These are phyloP conservation scores for Alternaria gaisen DNA, from an alignment of 2,329 filamentous ascomycete species.

Conservation along the genomic window DNA sequence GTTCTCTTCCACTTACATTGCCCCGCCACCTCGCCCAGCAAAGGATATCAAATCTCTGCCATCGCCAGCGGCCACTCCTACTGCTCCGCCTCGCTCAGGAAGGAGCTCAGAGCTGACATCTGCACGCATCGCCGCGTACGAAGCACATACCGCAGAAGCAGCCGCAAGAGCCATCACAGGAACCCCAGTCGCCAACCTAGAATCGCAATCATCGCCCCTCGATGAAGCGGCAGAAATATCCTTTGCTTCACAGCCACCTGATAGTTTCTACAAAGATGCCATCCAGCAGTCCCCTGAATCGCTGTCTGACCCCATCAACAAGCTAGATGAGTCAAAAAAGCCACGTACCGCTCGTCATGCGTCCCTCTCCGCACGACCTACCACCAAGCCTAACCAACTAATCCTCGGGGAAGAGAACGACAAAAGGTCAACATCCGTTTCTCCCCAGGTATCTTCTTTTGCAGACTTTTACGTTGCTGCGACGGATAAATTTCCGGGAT, in stretches of 20 bases:
- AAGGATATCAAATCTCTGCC: neutral
- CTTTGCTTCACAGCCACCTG: neutral
- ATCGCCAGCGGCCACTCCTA: neutral
- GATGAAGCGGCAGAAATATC: neutral
- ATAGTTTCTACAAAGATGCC: neutral
- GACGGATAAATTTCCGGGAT: neutral
- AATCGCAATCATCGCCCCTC: too few relatives aligned
- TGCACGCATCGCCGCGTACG: neutral
- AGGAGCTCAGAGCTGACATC: neutral
- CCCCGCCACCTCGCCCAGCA: neutral
- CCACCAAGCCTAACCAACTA: too few relatives aligned
- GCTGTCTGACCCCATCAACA: neutral
- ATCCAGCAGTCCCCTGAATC: neutral
- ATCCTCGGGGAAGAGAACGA: fast-evolving
- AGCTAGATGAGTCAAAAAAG: neutral
- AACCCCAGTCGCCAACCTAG: neutral
- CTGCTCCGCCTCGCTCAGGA: neutral
- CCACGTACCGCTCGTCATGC: neutral
- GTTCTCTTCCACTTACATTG: neutral
- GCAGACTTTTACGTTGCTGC: neutral
- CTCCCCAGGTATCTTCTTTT: neutral
- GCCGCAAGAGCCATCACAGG: neutral
- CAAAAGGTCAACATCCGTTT: neutral
- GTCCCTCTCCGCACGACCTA: too few relatives aligned
- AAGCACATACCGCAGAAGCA: neutral